These are phyloP conservation scores for Penicillium sp. DNA, from an alignment of 2,329 filamentous ascomycete genomes.

Conservation along the genomic window DNA sequence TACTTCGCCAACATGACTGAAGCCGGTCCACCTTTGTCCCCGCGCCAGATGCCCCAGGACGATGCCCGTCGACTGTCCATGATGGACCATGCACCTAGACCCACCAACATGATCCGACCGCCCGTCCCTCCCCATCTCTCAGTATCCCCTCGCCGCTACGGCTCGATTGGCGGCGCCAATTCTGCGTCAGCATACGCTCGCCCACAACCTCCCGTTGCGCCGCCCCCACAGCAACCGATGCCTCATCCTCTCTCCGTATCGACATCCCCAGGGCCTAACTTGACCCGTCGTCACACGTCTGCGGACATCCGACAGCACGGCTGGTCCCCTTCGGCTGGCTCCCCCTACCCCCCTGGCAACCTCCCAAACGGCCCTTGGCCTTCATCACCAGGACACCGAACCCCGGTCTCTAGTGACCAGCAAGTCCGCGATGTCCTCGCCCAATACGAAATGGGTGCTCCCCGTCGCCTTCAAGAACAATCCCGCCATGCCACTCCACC, in stretches of 20 bases:
- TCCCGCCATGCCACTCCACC: constrained; percentile 58
- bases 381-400: constrained; percentile 59
- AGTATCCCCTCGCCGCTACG: constrained; percentile 76
- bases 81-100: constrained; percentile 56
- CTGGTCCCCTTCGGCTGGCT: constrained; percentile 60
- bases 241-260: constrained; percentile 61
- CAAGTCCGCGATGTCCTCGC: constrained; percentile 63
- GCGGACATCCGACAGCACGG: constrained; percentile 91
- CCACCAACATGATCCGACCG: constrained; percentile 70
- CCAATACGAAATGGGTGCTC: constrained; percentile 64
- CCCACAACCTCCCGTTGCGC: constrained; percentile 64
- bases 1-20: constrained; percentile 67
- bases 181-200: constrained; percentile 73
- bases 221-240: constrained; percentile 65
- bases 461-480: constrained; percentile 47
- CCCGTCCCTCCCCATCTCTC: constrained; percentile 80
- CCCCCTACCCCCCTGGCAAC: constrained; percentile 66
- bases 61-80: constrained; percentile 74
- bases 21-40: constrained; percentile 74
- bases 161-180: constrained; percentile 72
- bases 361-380: constrained; percentile 68
- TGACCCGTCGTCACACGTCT: constrained; percentile 84
- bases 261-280: constrained; percentile 62
- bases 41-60: constrained; percentile 81
- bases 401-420: constrained; percentile 57